These are phyloP conservation scores for Bipolaris victoriae DNA, from an alignment of 2,329 filamentous ascomycete species.

Conservation along the genomic window DNA sequence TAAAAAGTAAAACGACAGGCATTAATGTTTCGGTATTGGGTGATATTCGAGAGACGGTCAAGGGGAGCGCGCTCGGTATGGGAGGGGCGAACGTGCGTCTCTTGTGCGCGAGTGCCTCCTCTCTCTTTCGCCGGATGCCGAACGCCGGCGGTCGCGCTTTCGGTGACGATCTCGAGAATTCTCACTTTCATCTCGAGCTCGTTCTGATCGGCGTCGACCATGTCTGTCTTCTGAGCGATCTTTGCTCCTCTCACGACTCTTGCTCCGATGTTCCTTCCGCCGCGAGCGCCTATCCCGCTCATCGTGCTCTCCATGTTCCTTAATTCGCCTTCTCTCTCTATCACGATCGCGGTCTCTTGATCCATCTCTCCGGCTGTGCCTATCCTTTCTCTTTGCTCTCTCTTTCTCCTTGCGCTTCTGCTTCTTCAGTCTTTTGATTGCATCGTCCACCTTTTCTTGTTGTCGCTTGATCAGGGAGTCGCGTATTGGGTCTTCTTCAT, in stretches of 20 bases:
- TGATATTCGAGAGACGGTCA: neutral
- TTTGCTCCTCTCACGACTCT: conserved; percentile 21
- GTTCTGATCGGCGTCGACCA: conserved; percentile 1
- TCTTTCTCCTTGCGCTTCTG: conserved; percentile 55
- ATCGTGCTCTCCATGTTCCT: conserved; percentile 22
- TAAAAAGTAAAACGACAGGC: neutral
- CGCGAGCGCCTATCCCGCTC: conserved; percentile 19
- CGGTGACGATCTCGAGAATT: conserved; percentile 11
- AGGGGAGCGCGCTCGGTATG: conserved; percentile 29
- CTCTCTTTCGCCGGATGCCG: conserved; percentile 15
- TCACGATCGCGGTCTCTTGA: conserved; percentile 35
- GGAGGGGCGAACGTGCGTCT: conserved; percentile 23
- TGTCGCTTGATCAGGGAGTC: conserved; percentile 87
- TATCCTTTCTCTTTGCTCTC: conserved; percentile 51
- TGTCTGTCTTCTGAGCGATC: conserved; percentile 16
- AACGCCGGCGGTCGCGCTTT: conserved; percentile 16
- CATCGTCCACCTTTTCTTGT: conserved; percentile 81
- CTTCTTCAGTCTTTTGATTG: conserved; percentile 63
- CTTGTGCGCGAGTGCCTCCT: conserved; percentile 17
- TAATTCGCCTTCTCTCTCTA: conserved; percentile 30
- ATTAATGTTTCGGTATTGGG: neutral
- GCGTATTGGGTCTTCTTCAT: conserved; percentile 98
- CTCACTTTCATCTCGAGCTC: neutral
- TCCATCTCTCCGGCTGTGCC: conserved; percentile 31
- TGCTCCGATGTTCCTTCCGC: conserved; percentile 20